phyloP scores from a whole-genome alignment of 805 yeast genomes.

The Candida taoyuanica region DNA sequence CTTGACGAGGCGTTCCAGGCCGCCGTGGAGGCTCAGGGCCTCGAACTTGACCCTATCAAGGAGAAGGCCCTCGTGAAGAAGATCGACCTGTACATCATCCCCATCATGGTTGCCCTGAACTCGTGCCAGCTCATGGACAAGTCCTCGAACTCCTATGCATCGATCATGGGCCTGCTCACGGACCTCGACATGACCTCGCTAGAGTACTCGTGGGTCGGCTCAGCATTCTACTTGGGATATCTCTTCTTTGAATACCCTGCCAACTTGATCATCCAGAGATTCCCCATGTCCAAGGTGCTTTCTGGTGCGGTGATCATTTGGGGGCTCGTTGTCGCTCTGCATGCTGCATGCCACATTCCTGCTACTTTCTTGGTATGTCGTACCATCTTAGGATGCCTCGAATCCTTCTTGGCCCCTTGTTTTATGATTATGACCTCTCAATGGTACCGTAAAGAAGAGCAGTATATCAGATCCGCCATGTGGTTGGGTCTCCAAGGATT shows the following conservation, averaged over 20 bases:
- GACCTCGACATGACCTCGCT: constrained; percentile 42
- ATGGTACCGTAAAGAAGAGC: constrained; percentile 49
- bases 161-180: constrained; percentile 44
- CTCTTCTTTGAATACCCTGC: constrained; percentile 51
- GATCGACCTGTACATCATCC: constrained; percentile 9
- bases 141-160: constrained; percentile 31
- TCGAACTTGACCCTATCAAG: constrained; percentile 7
- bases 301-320: constrained; percentile 48
- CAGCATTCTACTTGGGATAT: constrained; percentile 61
- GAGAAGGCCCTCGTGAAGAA: constrained; percentile 7
- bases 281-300: constrained; percentile 50
- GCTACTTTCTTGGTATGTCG: constrained; percentile 42
- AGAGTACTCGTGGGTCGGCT: constrained; percentile 50
- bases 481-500: constrained; percentile 43
- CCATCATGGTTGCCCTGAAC: constrained; percentile 5
- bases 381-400: constrained; percentile 46
- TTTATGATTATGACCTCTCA: constrained; percentile 50
- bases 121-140: constrained; percentile 9
- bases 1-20: constrained; percentile 11
- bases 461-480: constrained; percentile 36
- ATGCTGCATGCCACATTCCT: constrained; percentile 37
- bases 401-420: constrained; percentile 50
- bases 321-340: constrained; percentile 53
- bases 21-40: constrained; percentile 2
- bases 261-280: constrained; percentile 43